Evolutionary conservation across 2,329 filamentous ascomycete species (phyloP).

Genomic region (Neophaeococcomyces mojaviensis): DNA sequence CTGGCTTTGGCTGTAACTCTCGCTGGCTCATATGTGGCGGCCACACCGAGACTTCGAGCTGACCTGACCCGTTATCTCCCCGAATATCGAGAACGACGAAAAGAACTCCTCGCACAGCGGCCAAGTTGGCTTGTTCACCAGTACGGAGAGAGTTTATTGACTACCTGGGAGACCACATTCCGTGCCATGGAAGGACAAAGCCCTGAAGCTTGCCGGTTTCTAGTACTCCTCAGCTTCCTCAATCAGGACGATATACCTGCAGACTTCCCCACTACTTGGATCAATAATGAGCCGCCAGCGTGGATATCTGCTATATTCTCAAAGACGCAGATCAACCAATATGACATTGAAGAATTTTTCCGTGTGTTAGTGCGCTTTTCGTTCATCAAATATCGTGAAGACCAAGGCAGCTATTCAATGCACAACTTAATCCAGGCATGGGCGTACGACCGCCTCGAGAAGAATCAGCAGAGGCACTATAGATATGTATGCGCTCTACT

Average conservation of each 20-base stretch:
- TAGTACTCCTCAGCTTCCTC: slow-evolving; percentile 27
- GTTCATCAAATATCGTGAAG: neutral
- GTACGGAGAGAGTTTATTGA: slow-evolving; percentile 21
- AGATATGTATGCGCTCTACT: slow-evolving; percentile 15
- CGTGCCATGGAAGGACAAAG: slow-evolving; percentile 23
- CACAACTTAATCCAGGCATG: neutral
- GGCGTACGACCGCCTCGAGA: neutral
- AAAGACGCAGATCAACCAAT: slow-evolving; percentile 18
- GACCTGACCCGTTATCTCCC: slow-evolving; percentile 1
- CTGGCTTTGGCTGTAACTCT: slow-evolving; percentile 5
- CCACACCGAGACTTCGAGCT: neutral
- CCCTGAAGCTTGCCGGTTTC: slow-evolving; percentile 23
- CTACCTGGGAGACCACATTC: slow-evolving; percentile 31
- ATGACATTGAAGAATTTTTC: slow-evolving; percentile 21
- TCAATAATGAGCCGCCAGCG: neutral
- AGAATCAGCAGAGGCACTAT: slow-evolving; percentile 13
- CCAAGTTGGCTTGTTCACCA: neutral
- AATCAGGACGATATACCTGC: slow-evolving; percentile 26
- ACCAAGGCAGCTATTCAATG: neutral
- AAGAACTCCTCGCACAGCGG: neutral
- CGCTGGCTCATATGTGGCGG: slow-evolving; percentile 8
- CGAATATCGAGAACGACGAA: neutral
- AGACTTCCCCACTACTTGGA: slow-evolving; percentile 12
- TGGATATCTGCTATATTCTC: slow-evolving; percentile 5
- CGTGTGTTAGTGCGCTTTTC: slow-evolving; percentile 14